Conservation (phyloP, 2,329 filamentous ascomycete species). For the Tricladium varicosporioides region DNA sequence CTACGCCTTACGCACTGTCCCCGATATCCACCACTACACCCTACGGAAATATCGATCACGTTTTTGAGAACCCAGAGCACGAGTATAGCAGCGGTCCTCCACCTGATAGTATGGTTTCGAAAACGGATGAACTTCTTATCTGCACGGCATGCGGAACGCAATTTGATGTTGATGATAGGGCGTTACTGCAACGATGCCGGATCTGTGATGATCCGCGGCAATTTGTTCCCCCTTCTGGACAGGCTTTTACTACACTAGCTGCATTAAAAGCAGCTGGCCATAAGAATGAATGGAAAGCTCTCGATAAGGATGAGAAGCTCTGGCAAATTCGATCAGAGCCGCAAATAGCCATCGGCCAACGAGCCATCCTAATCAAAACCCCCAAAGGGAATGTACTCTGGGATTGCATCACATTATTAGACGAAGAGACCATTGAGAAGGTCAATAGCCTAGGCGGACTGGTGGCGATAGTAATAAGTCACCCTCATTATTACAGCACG, state of each 20-base stretch:
- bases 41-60: background rate
- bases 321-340: conserved; percentile 50
- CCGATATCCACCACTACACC: conserved; percentile 3
- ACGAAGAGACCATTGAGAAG: conserved; percentile 56
- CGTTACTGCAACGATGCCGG: conserved; percentile 54
- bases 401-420: conserved; percentile 73
- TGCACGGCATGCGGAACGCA: conserved; percentile 72
- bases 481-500: conserved; percentile 81
- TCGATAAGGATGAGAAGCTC: conserved; percentile 44
- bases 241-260: conserved; percentile 62
- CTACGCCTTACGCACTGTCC: background rate
- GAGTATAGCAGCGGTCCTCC: conserved; percentile 13
- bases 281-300: conserved; percentile 52
- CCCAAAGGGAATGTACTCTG: conserved; percentile 70
- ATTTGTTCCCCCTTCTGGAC: conserved; percentile 62
- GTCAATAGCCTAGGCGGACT: conserved; percentile 65
- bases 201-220: conserved; percentile 76
- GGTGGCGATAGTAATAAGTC: conserved; percentile 69
- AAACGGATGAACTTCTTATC: conserved; percentile 45
- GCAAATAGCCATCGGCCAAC: conserved; percentile 71
- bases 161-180: conserved; percentile 52
- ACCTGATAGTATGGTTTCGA: conserved; percentile 13
- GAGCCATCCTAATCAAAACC: conserved; percentile 67
- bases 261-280: conserved; percentile 41
- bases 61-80: conserved; percentile 22